A percentile compares a stretch with the other conserved stretches of the same genome.
phyloP scores from a whole-genome alignment of 1,284 basidiomycete species.

The Cutaneotrichosporon arboriforme region DNA sequence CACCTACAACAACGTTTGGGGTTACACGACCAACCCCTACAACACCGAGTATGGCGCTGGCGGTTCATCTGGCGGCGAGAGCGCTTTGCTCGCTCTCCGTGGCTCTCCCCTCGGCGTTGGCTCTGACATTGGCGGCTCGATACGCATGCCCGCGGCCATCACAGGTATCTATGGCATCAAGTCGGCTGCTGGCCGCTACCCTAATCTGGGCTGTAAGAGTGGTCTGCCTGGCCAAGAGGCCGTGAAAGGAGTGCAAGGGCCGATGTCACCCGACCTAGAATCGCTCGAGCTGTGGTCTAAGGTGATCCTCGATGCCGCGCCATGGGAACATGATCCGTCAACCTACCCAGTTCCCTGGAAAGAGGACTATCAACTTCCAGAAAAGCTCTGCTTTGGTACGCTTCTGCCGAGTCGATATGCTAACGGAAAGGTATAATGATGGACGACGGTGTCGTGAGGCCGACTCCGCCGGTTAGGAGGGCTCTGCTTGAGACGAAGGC shows the following conservation, averaged over 20 bases:
- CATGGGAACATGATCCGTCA: constrained; percentile 64
- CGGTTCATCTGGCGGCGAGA: constrained; percentile 47
- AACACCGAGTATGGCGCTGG: constrained; percentile 39
- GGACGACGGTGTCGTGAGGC: constrained; percentile 56
- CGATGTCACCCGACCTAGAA: constrained; percentile 55
- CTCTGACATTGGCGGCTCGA: constrained; percentile 55
- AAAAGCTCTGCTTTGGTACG: constrained; percentile 50
- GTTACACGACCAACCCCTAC: constrained; percentile 43
- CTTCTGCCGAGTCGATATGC: not conserved
- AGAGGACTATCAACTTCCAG: constrained; percentile 56
- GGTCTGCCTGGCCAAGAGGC: constrained; percentile 64
- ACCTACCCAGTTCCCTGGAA: constrained; percentile 58
- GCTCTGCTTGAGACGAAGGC: constrained; percentile 57
- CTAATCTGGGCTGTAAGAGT: constrained; percentile 52
- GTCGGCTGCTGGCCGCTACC: constrained; percentile 12
- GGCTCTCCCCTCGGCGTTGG: constrained; percentile 45
- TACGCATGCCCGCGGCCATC: constrained; percentile 42
- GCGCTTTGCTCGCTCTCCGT: constrained; percentile 43
- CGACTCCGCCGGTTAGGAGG: constrained; percentile 64
- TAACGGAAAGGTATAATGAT: constrained; percentile 50
- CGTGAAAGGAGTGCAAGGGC: constrained; percentile 62
- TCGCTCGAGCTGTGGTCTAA: constrained; percentile 61
- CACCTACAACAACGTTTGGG: constrained; percentile 24
- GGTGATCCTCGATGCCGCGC: constrained; percentile 47
- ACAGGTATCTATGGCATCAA: constrained; percentile 18